Evolutionary conservation across 1,284 basidiomycete genomes (phyloP).

Genomic region (Singerocomus inundabilis): DNA sequence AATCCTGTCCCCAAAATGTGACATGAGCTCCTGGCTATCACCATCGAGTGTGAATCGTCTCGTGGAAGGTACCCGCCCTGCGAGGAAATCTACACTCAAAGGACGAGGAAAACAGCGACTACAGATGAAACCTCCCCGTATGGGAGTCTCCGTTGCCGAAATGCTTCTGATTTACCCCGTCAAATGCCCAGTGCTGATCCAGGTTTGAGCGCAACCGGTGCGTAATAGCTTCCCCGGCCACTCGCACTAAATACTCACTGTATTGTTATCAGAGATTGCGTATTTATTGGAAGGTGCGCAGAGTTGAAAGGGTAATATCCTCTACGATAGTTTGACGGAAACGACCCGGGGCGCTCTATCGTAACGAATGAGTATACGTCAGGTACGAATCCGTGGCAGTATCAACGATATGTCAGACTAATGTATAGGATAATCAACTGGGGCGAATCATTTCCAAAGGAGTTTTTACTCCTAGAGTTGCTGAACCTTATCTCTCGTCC

Average conservation of each 20-base stretch:
- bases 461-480: background rate
- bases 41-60: background rate
- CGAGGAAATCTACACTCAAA: background rate
- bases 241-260: background rate
- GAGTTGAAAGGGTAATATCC: too few species aligned
- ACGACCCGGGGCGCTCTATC: too few species aligned
- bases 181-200: constrained; percentile 1
- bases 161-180: constrained; percentile 3
- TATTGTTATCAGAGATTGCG: background rate
- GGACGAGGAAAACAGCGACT: background rate
- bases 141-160: background rate
- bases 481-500: background rate
- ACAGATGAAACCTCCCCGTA: background rate
- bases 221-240: background rate
- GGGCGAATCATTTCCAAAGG: background rate
- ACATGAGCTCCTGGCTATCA: background rate
- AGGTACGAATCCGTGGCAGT: too few species aligned
- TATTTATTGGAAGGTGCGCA: too few species aligned
- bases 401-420: too few species aligned
- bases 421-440: too few species aligned
- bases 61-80: background rate
- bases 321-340: too few species aligned
- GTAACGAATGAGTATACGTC: too few species aligned
- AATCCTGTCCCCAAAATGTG: too few species aligned
- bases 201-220: background rate